These are phyloP conservation scores for Myxozyma geophila DNA, from an alignment of 805 yeast genomes.

Conservation along the genomic window DNA sequence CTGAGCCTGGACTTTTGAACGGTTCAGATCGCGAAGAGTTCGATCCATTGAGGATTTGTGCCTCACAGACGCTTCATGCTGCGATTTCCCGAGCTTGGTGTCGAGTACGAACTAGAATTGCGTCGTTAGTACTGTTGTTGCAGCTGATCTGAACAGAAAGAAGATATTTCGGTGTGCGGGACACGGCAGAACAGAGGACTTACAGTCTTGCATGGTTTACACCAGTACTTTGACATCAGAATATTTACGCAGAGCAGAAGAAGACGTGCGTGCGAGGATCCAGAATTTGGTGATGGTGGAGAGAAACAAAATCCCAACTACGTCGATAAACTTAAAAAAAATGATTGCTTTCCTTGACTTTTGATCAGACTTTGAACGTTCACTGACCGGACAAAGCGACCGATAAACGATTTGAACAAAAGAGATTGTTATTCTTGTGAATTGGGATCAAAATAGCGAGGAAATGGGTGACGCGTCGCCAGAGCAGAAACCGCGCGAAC, in stretches of 20 bases:
- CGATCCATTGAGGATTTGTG: slow-evolving; percentile 36
- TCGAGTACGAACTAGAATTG: slow-evolving; percentile 35
- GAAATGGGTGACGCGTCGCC: background rate
- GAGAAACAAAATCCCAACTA: background rate
- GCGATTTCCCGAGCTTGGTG: slow-evolving; percentile 35
- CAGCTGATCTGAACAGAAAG: background rate
- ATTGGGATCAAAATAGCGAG: background rate
- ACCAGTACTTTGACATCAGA: slow-evolving; percentile 39
- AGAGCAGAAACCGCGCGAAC: too few species aligned
- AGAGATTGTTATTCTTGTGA: too few species aligned
- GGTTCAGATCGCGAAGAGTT: slow-evolving; percentile 31
- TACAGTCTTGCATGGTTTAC: slow-evolving; percentile 38
- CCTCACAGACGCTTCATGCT: slow-evolving; percentile 36
- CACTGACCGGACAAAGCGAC: too few species aligned
- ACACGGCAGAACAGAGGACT: background rate
- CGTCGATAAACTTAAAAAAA: background rate
- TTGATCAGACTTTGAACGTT: too few species aligned
- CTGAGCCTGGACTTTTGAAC: slow-evolving; percentile 29
- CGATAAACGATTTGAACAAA: too few species aligned
- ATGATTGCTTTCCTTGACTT: background rate
- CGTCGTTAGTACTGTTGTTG: background rate
- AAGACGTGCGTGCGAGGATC: background rate
- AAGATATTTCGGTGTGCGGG: background rate
- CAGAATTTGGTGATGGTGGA: background rate
- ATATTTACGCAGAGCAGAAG: too few species aligned